A percentile compares a stretch with the other conserved stretches of the same genome.
Evolutionary conservation across 306 rosid species (phyloP).

Genomic region (Argentina anserina): DNA sequence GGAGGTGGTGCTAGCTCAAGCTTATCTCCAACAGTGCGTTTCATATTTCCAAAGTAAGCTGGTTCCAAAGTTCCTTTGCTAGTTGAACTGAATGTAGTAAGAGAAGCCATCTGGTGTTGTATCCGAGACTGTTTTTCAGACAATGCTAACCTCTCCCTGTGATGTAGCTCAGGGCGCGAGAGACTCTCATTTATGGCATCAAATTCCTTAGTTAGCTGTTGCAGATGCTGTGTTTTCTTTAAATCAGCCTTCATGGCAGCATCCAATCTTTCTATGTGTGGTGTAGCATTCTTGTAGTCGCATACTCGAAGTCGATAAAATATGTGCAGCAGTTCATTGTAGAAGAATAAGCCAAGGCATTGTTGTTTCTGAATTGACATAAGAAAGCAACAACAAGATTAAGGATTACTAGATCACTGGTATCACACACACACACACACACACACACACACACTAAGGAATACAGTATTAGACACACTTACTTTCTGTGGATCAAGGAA

Average conservation of each 20-base stretch:
- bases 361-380: slow-evolving; percentile 48
- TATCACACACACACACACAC: slow-evolving; percentile 26
- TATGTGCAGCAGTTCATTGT: slow-evolving; percentile 82
- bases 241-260: slow-evolving; percentile 84
- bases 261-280: slow-evolving; percentile 82
- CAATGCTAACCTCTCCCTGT: slow-evolving; percentile 76
- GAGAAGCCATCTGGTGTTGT: slow-evolving; percentile 54
- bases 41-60: slow-evolving; percentile 74
- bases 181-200: slow-evolving; percentile 76
- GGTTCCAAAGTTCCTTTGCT: slow-evolving; percentile 66
- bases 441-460: slow-evolving; percentile 24
- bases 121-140: slow-evolving; percentile 72
- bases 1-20: slow-evolving; percentile 90
- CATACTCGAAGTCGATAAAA: slow-evolving; percentile 86
- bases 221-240: slow-evolving; percentile 59
- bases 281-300: slow-evolving; percentile 92
- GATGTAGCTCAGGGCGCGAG: slow-evolving; percentile 68
- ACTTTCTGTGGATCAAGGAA: slow-evolving; percentile 64
- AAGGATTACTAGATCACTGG: slow-evolving; percentile 18
- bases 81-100: slow-evolving; percentile 42
- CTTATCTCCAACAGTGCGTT: slow-evolving; percentile 66
- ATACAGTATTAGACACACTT: slow-evolving; percentile 36
- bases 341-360: slow-evolving; percentile 81
- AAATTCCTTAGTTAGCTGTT: slow-evolving; percentile 67
- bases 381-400: slow-evolving; percentile 17